phyloP scores from a whole-genome alignment of 2,329 filamentous ascomycete genomes.

The Colletotrichum orchidophilum region DNA sequence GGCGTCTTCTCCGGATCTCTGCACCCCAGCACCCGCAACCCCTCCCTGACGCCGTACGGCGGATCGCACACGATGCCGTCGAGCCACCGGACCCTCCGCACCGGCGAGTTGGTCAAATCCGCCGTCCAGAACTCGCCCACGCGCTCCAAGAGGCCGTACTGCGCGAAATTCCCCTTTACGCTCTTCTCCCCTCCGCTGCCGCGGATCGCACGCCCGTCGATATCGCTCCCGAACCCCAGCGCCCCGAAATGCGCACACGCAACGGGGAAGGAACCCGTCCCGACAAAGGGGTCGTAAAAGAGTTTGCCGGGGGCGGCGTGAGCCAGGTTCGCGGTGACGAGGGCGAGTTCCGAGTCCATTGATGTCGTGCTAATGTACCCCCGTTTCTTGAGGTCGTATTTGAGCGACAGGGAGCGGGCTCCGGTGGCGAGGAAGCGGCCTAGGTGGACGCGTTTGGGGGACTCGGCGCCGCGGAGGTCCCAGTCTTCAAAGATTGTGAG shows the following conservation, averaged over 20 bases:
- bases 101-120: conserved; percentile 87
- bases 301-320: conserved; percentile 83
- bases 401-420: conserved; percentile 72
- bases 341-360: conserved; percentile 94
- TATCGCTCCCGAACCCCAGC: conserved; percentile 85
- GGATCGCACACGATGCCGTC: conserved; percentile 97
- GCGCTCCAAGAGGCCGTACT: conserved; percentile 75
- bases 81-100: conserved; percentile 70
- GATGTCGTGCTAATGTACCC: conserved; percentile 95
- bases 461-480: conserved; percentile 61
- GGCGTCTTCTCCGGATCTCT: conserved; percentile 71
- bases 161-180: conserved; percentile 77
- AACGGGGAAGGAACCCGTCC: conserved; percentile 91
- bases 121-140: conserved; percentile 85
- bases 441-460: conserved; percentile 64
- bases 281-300: conserved; percentile 95
- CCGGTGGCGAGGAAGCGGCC: conserved; percentile 76
- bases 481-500: conserved; percentile 90
- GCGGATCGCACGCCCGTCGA: conserved; percentile 88
- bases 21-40: conserved; percentile 84
- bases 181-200: conserved; percentile 69
- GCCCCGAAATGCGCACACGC: conserved; percentile 93
- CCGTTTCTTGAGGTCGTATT: conserved; percentile 91
- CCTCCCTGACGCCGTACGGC: conserved; percentile 94
- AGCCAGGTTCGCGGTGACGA: conserved; percentile 92